These are phyloP conservation scores for Exsudoporus frostii DNA, from an alignment of 768 basidiomycete genomes.

Conservation along the genomic window DNA sequence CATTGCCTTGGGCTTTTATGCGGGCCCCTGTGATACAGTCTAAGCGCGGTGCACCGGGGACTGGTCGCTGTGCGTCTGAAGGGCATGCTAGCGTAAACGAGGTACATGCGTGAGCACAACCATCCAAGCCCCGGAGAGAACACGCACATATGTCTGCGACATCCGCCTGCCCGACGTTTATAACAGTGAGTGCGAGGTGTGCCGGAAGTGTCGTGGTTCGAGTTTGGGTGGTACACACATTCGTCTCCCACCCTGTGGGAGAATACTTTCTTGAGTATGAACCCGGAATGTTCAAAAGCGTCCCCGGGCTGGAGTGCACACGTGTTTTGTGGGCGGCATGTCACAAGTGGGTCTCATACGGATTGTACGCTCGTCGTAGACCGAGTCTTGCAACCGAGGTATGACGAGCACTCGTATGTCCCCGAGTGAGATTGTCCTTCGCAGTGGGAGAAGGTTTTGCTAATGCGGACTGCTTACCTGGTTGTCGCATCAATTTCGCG, in stretches of 20 bases:
- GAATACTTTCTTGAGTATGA: background rate
- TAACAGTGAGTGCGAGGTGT: too few species aligned
- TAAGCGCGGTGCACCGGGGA: too few species aligned
- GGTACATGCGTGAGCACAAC: too few species aligned
- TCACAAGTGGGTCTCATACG: background rate
- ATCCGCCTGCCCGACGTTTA: too few species aligned
- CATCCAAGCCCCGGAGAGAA: too few species aligned
- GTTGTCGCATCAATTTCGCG: background rate
- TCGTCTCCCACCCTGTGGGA: background rate
- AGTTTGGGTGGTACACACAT: background rate
- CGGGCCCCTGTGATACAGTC: too few species aligned
- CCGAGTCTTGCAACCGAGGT: background rate
- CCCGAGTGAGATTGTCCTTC: background rate
- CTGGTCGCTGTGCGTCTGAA: too few species aligned
- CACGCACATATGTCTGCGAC: too few species aligned
- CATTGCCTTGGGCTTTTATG: too few species aligned
- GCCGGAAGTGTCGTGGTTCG: too few species aligned
- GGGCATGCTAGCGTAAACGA: too few species aligned
- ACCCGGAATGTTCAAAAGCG: too few species aligned
- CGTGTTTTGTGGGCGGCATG: background rate
- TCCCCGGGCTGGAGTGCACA: background rate
- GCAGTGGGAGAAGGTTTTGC: background rate
- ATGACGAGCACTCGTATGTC: background rate
- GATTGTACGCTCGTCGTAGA: background rate
- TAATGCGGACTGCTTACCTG: background rate